These are phyloP conservation scores for Neurospora sp. DNA, from an alignment of 495 filamentous ascomycete genomes.

Conservation along the genomic window DNA sequence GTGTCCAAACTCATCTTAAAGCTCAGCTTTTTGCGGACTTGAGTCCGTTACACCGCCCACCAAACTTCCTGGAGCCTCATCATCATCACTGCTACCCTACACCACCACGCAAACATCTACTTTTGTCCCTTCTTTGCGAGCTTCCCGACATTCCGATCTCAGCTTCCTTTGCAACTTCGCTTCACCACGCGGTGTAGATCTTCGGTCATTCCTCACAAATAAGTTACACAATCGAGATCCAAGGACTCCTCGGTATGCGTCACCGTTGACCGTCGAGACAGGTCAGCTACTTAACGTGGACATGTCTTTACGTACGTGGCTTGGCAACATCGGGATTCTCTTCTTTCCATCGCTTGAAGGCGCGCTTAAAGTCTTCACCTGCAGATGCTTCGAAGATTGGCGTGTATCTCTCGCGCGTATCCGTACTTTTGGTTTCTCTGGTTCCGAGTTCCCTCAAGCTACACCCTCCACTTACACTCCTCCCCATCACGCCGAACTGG, in stretches of 20 bases:
- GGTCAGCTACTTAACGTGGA: background rate
- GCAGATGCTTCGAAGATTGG: background rate
- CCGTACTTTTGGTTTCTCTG: background rate
- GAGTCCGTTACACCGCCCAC: background rate
- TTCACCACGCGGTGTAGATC: background rate
- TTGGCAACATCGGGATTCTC: background rate
- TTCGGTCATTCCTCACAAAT: background rate
- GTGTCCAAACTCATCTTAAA: background rate
- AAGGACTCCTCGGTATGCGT: background rate
- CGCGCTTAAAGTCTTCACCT: background rate
- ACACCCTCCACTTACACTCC: background rate
- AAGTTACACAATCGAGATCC: background rate
- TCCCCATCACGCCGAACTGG: background rate
- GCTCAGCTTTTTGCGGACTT: background rate
- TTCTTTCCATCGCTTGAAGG: background rate
- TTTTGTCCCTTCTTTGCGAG: background rate
- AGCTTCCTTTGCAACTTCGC: background rate
- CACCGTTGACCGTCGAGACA: background rate
- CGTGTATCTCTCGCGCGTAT: background rate
- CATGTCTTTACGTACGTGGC: background rate
- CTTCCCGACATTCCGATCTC: background rate
- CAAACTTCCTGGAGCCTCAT: background rate
- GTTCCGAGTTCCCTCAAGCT: background rate
- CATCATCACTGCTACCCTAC: background rate
- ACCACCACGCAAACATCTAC: background rate